phyloP scores from a whole-genome alignment of 441 rosid genomes.

The Gossypium trilobum region DNA sequence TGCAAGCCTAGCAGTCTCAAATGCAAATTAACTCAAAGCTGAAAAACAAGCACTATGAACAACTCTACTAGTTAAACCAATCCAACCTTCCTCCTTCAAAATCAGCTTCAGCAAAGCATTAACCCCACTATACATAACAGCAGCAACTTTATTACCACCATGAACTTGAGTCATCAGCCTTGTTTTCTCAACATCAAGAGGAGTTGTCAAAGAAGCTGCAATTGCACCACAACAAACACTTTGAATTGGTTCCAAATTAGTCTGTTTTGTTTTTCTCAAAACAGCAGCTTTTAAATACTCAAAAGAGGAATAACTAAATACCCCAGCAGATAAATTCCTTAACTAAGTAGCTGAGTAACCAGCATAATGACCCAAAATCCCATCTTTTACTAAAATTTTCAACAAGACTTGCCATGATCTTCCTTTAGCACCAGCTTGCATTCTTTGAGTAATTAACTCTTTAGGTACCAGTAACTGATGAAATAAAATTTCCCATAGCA shows the following conservation, averaged over 20 bases:
- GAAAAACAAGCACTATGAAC: conserved; percentile 91
- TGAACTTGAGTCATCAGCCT: conserved; percentile 84
- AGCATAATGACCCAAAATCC: conserved; percentile 72
- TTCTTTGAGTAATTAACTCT: conserved; percentile 77
- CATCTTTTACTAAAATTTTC: conserved; percentile 70
- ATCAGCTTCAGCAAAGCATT: conserved; percentile 56
- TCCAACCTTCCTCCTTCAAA: conserved; percentile 80
- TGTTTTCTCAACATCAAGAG: conserved; percentile 82
- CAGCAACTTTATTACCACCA: conserved; percentile 35
- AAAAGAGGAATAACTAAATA: conserved; percentile 77
- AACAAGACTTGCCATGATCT: conserved; percentile 70
- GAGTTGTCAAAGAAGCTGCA: conserved; percentile 78
- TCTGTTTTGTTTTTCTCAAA: conserved; percentile 48
- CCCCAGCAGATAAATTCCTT: conserved; percentile 88
- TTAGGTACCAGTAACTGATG: conserved; percentile 93
- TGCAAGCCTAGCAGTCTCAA: conserved; percentile 81
- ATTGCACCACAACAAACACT: conserved; percentile 85
- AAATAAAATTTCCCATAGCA: conserved; percentile 87
- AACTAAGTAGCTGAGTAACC: conserved; percentile 83
- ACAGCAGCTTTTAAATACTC: conserved; percentile 85
- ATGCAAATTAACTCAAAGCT: conserved; percentile 79
- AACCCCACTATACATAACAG: conserved; percentile 57
- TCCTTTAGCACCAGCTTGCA: conserved; percentile 87
- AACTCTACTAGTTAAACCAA: conserved; percentile 69
- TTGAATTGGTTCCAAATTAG: conserved; percentile 66